Evolutionary conservation across 1,284 basidiomycete species (phyloP).

Genomic region (Kwoniella shivajii): DNA sequence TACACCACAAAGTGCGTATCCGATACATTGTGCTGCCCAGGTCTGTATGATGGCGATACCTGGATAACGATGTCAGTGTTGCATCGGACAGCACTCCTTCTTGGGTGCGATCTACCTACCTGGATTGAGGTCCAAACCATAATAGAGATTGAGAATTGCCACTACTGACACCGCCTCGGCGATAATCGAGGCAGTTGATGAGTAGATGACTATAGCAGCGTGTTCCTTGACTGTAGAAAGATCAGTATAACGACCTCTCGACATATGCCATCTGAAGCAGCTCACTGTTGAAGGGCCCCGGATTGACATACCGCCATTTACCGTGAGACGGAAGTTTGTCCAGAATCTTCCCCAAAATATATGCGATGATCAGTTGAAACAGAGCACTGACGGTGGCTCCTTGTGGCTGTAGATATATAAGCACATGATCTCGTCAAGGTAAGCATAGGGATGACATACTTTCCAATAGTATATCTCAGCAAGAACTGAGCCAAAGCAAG

Average conservation of each 20-base stretch:
- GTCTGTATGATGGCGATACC: slow-evolving; percentile 62
- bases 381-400: slow-evolving; percentile 63
- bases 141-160: slow-evolving; percentile 65
- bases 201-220: slow-evolving; percentile 67
- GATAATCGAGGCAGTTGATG: slow-evolving; percentile 65
- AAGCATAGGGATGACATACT: slow-evolving; percentile 42
- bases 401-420: slow-evolving; percentile 48
- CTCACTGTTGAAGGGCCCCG: slow-evolving; percentile 65
- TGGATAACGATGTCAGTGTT: neutral
- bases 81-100: no score
- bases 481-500: slow-evolving; percentile 62
- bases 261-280: slow-evolving; percentile 21
- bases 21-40: slow-evolving; percentile 65
- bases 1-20: slow-evolving; percentile 65
- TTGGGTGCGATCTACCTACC: slow-evolving; percentile 30
- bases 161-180: slow-evolving; percentile 69
- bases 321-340: slow-evolving; percentile 61
- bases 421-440: neutral
- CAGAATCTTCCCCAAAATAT: slow-evolving; percentile 63
- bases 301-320: slow-evolving; percentile 62
- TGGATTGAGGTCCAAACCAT: slow-evolving; percentile 62
- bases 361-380: slow-evolving; percentile 64
- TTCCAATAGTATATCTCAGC: slow-evolving; percentile 26
- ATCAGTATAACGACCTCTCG: slow-evolving; percentile 2
- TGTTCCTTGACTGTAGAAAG: slow-evolving; percentile 58